These are phyloP conservation scores for Chaetomiaceae sp. DNA, from an alignment of 2,329 filamentous ascomycete species.

Conservation along the genomic window DNA sequence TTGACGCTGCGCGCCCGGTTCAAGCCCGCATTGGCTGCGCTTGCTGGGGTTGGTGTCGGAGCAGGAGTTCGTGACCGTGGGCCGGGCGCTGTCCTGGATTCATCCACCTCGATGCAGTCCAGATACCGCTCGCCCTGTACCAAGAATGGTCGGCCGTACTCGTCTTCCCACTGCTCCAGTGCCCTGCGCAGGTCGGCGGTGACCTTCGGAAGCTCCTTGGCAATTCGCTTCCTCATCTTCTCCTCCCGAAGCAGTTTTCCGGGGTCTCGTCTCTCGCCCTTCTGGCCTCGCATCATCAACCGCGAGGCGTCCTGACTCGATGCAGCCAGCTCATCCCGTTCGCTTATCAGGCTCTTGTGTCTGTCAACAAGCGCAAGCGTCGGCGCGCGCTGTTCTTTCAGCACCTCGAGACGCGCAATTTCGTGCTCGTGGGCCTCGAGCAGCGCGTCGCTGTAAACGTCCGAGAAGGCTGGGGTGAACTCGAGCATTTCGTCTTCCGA, in stretches of 20 bases:
- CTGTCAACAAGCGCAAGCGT: constrained; percentile 76
- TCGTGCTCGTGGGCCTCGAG: constrained; percentile 93
- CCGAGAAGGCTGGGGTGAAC: constrained; percentile 93
- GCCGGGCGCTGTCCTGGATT: constrained; percentile 53
- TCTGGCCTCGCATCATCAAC: constrained; percentile 82
- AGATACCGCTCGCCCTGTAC: constrained; percentile 90
- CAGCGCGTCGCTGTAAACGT: constrained; percentile 93
- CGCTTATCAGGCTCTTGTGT: constrained; percentile 74
- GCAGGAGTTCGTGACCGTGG: constrained; percentile 71
- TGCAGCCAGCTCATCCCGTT: constrained; percentile 78
- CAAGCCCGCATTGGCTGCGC: constrained; percentile 31
- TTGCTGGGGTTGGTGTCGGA: constrained; percentile 43
- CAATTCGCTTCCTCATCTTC: constrained; percentile 96
- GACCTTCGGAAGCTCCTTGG: constrained; percentile 92
- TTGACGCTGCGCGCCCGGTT: constrained; percentile 34
- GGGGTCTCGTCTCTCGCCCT: constrained; percentile 90
- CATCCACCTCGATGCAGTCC: constrained; percentile 66
- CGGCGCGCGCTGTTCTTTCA: constrained; percentile 82
- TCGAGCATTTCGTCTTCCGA: constrained; percentile 98
- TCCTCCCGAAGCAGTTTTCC: constrained; percentile 91
- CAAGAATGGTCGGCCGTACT: constrained; percentile 87
- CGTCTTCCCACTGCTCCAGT: constrained; percentile 86
- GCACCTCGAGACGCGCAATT: constrained; percentile 69
- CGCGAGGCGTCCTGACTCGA: constrained; percentile 94
- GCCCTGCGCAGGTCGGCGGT: constrained; percentile 73